These are phyloP conservation scores for Cicer cuneatum DNA, from an alignment of 306 rosid genomes.

Conservation along the genomic window DNA sequence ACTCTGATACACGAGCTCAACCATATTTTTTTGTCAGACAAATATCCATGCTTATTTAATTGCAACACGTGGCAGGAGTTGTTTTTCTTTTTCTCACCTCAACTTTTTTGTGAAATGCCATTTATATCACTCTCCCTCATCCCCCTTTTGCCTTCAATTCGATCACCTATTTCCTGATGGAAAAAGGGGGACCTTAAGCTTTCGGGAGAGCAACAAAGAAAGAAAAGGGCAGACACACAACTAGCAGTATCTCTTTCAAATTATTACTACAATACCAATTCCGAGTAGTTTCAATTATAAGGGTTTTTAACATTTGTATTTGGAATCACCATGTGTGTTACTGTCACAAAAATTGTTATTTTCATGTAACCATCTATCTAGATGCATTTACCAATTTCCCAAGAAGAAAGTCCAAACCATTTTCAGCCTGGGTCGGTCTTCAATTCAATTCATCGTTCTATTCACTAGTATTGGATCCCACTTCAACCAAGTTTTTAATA, in stretches of 20 bases:
- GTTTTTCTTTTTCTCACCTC: background rate
- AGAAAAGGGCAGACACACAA: constrained; percentile 38
- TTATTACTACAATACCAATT: constrained; percentile 41
- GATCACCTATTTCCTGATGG: constrained; percentile 49
- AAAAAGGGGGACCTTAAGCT: background rate
- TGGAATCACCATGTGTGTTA: constrained; percentile 49
- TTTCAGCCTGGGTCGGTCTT: background rate
- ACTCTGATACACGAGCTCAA: constrained; percentile 39
- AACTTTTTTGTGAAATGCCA: constrained; percentile 35
- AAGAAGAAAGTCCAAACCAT: background rate
- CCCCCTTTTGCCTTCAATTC: constrained; percentile 43
- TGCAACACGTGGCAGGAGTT: constrained; percentile 40
- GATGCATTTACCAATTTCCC: constrained; percentile 14
- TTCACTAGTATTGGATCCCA: constrained; percentile 43
- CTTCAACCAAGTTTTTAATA: constrained; percentile 24
- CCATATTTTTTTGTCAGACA: background rate
- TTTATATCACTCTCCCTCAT: constrained; percentile 31
- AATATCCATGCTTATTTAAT: constrained; percentile 38
- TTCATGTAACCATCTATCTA: constrained; percentile 15
- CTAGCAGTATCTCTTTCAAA: constrained; percentile 37
- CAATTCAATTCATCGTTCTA: constrained; percentile 27
- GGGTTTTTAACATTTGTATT: constrained; percentile 40
- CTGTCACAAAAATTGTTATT: constrained; percentile 37
- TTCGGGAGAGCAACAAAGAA: background rate
- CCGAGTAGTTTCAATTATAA: constrained; percentile 23